phyloP scores from a whole-genome alignment of 1,139 yeast genomes.

The Yamadazyma taylorii region DNA sequence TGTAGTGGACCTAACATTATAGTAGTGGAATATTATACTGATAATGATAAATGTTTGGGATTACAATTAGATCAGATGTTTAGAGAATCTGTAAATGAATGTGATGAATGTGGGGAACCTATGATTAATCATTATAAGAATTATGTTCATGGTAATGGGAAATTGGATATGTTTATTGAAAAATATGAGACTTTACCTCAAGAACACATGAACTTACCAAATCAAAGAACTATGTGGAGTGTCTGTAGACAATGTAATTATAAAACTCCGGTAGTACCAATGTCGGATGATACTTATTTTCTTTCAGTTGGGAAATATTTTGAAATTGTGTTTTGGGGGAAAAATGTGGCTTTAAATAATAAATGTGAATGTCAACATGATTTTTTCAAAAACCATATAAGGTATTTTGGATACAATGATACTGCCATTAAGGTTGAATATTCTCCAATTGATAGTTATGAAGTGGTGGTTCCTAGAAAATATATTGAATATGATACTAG shows the following conservation, averaged over 20 bases:
- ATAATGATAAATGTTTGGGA: conserved; percentile 87
- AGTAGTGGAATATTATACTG: conserved; percentile 85
- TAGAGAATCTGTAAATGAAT: conserved; percentile 61
- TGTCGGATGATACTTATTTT: conserved; percentile 88
- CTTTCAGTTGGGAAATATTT: conserved; percentile 91
- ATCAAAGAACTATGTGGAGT: conserved; percentile 83
- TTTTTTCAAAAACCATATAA: conserved; percentile 73
- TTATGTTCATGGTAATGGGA: conserved; percentile 87
- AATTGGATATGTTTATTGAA: conserved; percentile 76
- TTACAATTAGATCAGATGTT: conserved; percentile 82
- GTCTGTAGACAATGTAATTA: conserved; percentile 78
- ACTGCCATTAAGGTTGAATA: conserved; percentile 79
- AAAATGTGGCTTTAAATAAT: conserved; percentile 31
- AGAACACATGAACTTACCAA: conserved; percentile 50
- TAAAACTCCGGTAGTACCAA: conserved; percentile 76
- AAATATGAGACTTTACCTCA: conserved; percentile 53
- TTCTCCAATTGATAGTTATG: conserved; percentile 70
- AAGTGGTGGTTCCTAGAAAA: conserved; percentile 75
- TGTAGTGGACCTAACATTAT: conserved; percentile 88
- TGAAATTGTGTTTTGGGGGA: conserved; percentile 83
- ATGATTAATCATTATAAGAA: conserved; percentile 77
- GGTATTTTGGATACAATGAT: conserved; percentile 83
- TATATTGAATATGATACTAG: conserved; percentile 73
- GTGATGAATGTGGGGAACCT: conserved; percentile 80
- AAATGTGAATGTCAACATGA: conserved; percentile 64